Percentiles rank a stretch among this genome's conserved stretches.
Conservation (phyloP, 768 basidiomycete genomes). For the Ramaria sp. region DNA sequence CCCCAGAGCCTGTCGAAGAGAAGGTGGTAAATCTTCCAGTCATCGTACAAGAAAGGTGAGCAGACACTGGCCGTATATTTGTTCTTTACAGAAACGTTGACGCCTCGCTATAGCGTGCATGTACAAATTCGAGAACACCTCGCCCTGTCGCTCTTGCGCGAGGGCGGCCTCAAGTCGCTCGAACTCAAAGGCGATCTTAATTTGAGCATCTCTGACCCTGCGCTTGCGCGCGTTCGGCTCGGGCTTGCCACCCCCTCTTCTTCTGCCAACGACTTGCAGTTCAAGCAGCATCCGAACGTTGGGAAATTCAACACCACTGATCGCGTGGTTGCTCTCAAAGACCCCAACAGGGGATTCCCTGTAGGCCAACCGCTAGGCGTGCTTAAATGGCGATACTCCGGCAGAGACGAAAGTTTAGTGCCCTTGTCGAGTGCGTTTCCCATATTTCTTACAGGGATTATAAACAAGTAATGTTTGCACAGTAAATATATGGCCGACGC, state of each 20-base stretch:
- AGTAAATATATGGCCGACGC: conserved; percentile 98
- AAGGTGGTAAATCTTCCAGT: conserved; percentile 55
- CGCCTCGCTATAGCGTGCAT: conserved; percentile 53
- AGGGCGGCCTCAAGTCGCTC: conserved; percentile 84
- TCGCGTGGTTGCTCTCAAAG: conserved; percentile 72
- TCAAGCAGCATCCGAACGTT: conserved; percentile 96
- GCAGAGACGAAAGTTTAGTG: conserved; percentile 84
- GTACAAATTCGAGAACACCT: conserved; percentile 76
- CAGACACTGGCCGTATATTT: background rate
- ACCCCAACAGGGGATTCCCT: conserved; percentile 73
- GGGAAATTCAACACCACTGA: conserved; percentile 72
- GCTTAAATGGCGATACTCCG: conserved; percentile 84
- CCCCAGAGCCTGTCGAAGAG: conserved; percentile 28
- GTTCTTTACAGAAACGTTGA: background rate
- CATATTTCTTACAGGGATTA: no score
- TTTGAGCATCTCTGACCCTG: conserved; percentile 70
- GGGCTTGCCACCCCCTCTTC: conserved; percentile 44
- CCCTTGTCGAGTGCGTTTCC: conserved; percentile 73
- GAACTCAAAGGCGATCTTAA: conserved; percentile 95
- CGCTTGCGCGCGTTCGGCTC: conserved; percentile 62
- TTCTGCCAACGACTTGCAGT: conserved; percentile 64
- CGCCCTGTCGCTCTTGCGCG: conserved; percentile 71
- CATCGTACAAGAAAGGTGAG: conserved; percentile 69
- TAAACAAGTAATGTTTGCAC: background rate
- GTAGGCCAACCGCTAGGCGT: conserved; percentile 81